Conservation (phyloP, 345 rosid species). For the Nasturtium officinale region DNA sequence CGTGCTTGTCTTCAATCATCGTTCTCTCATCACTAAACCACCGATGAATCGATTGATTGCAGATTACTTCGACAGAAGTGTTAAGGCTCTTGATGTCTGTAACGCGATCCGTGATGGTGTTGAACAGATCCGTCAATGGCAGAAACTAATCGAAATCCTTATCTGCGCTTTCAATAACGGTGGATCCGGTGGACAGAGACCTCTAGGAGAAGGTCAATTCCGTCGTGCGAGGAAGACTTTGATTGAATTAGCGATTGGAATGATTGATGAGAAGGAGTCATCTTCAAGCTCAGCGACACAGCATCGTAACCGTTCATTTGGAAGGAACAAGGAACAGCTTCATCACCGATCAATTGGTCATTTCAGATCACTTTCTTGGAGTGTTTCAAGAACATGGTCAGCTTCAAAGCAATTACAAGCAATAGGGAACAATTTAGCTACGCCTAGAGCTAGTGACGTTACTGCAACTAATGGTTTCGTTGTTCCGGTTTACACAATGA, state of each 20-base stretch:
- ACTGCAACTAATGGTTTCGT: constrained; percentile 68
- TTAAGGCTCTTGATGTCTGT: constrained; percentile 82
- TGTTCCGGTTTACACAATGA: constrained; percentile 67
- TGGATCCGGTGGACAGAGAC: constrained; percentile 34
- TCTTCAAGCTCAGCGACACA: constrained; percentile 40
- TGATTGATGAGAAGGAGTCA: constrained; percentile 84
- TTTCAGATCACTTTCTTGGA: constrained; percentile 87
- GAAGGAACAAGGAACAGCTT: constrained; percentile 47
- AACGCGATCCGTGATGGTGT: constrained; percentile 86
- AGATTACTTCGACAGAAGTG: constrained; percentile 66
- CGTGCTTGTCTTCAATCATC: constrained; percentile 43
- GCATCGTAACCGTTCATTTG: constrained; percentile 88
- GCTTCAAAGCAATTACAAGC: constrained; percentile 91
- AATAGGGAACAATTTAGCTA: constrained; percentile 58
- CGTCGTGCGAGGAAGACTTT: constrained; percentile 87
- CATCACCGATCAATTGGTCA: constrained; percentile 59
- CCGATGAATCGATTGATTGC: constrained; percentile 59
- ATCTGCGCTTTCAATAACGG: constrained; percentile 56
- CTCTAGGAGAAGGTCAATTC: constrained; percentile 77
- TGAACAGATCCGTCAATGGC: constrained; percentile 74
- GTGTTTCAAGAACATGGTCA: constrained; percentile 93
- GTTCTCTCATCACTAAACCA: constrained; percentile 30
- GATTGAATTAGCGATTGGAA: constrained; percentile 68
- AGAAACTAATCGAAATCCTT: constrained; percentile 75
- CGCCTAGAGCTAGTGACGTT: constrained; percentile 62